phyloP scores from a whole-genome alignment of 768 basidiomycete genomes.

The Xerocomellus amylosporus region DNA sequence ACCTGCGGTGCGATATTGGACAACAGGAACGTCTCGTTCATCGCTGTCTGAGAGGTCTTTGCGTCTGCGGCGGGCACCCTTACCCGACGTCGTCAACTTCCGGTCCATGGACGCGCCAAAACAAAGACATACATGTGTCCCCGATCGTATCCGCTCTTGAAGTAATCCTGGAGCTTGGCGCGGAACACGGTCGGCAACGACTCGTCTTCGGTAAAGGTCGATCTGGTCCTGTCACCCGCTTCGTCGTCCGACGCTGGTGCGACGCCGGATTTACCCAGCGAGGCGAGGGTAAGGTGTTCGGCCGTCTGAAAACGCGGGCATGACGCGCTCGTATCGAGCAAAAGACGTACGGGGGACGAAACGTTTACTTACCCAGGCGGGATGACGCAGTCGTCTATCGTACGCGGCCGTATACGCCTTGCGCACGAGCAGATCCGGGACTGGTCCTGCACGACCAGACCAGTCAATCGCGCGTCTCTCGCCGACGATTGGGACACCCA shows the following conservation, averaged over 20 bases:
- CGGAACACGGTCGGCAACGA: conserved; percentile 75
- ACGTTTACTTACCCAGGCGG: conserved; percentile 75
- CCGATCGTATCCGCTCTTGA: conserved; percentile 90
- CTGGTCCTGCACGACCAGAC: conserved; percentile 58
- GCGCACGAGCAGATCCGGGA: conserved; percentile 74
- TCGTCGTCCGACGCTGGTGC: conserved; percentile 36
- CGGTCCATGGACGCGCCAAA: not conserved
- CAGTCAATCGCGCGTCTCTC: not conserved
- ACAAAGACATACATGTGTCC: conserved; percentile 81
- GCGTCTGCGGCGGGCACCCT: conserved; percentile 98
- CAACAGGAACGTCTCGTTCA: conserved; percentile 94
- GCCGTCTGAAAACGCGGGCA: conserved; percentile 62
- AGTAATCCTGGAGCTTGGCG: conserved; percentile 84
- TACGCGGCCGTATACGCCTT: conserved; percentile 88
- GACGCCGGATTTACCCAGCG: conserved; percentile 52
- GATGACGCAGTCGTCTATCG: conserved; percentile 86
- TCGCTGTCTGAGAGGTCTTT: conserved; percentile 85
- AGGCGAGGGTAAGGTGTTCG: conserved; percentile 84
- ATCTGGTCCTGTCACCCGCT: conserved; percentile 67
- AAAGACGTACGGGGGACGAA: not conserved
- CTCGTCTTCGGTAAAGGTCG: conserved; percentile 81
- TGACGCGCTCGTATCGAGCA: not conserved
- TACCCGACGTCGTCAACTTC: conserved; percentile 27
- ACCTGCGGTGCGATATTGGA: conserved; percentile 99
- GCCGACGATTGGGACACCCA: conserved; percentile 5